A percentile compares a stretch with the other conserved stretches of the same genome.
These are phyloP conservation scores for Globisporangium paroecandrum DNA, from an alignment of 352 stramenopile genomes.

Conservation along the genomic window DNA sequence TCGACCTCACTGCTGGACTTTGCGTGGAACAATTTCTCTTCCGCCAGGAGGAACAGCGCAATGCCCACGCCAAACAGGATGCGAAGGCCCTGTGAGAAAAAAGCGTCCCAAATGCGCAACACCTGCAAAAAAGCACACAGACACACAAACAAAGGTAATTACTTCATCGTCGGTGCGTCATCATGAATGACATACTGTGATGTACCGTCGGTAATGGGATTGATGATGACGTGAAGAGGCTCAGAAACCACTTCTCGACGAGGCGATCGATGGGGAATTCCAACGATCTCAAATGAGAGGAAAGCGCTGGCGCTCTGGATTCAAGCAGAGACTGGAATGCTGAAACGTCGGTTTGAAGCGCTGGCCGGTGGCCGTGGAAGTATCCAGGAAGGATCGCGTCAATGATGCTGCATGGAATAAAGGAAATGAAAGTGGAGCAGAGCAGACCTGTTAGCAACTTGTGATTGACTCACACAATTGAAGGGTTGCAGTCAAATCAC, in stretches of 20 bases:
- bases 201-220: slow-evolving; percentile 59
- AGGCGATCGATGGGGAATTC: slow-evolving; percentile 51
- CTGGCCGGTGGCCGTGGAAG: slow-evolving; percentile 71
- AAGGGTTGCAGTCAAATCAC: slow-evolving; percentile 4
- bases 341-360: slow-evolving; percentile 64
- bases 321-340: slow-evolving; percentile 54
- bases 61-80: slow-evolving; percentile 72
- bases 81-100: slow-evolving; percentile 68
- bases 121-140: slow-evolving; percentile 11
- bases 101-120: slow-evolving; percentile 75
- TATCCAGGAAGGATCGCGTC: slow-evolving; percentile 69
- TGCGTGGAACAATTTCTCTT: slow-evolving; percentile 64
- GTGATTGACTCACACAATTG: too few relatives aligned
- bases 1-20: slow-evolving; percentile 48
- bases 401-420: slow-evolving; percentile 37
- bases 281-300: slow-evolving; percentile 45
- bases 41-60: slow-evolving; percentile 58
- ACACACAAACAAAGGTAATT: background rate
- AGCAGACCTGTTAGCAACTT: background rate
- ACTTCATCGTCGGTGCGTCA: background rate
- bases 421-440: background rate
- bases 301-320: slow-evolving; percentile 47
- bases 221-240: slow-evolving; percentile 60
- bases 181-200: background rate
- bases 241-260: slow-evolving; percentile 75